Base-by-base conservation (phyloP, 2,329 filamentous ascomycete genomes). In the Botrytis cinerea region DNA sequence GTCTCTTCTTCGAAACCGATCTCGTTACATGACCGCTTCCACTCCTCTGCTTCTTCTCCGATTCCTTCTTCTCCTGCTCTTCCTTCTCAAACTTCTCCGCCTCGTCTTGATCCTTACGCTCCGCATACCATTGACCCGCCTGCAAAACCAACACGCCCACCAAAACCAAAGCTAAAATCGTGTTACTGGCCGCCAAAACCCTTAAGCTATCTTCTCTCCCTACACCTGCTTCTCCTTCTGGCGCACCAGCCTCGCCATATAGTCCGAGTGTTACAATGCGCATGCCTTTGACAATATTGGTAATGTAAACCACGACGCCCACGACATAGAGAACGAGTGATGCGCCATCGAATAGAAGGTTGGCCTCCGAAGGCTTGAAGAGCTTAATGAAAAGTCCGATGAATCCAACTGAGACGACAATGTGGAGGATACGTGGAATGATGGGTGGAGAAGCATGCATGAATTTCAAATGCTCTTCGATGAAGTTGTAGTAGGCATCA, bases 111-210 rank as follows among this genome's bases (percentile, higher is more conserved):
- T 98, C 95, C 85, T 97, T 97, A 81, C 93, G 88, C 87, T 98
- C 95, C 40, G 96, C 96, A 84, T 99, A 99, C 96, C 95, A 98
- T 87, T 98, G 94, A 18, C 96, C 96, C 32, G 94, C 94, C 88
- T 99, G 96, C 80, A 99, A 84, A 48, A 98, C 93, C 77, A 99
- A 82, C 16, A 99, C 93, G 8, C 96, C 96, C 4, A 98, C 91
- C 71, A 99, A 84, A 45, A 99, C 94, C 62, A 99, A 87, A 51
- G 95, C 96, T 73, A 98, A 84, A 81, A 99, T 99, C 4, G 96
- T 98, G 84, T 99, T 97, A 83, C 94, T 97, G 12, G 96, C 96
- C 46, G 94, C 90, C 79, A 98, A 86, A 25, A 99, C 95, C 85
- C 93, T 92, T 79, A 99, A 84, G 80, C 91, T 95, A 82, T 99